Evolutionary conservation across 1,139 yeast genomes (phyloP).

Genomic region (Torulaspora globosa): DNA sequence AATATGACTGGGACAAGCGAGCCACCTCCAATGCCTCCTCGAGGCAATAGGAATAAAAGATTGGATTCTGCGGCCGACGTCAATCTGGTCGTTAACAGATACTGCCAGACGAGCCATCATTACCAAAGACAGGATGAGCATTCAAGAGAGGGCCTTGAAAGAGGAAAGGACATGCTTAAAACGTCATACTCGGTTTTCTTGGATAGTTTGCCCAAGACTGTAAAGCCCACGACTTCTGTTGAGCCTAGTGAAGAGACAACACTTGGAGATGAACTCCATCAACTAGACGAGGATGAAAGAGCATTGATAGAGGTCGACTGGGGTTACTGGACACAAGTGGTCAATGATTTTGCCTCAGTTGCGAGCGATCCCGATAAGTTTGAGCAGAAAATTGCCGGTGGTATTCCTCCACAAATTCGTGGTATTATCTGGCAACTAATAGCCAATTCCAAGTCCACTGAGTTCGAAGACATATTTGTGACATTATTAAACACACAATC

Average conservation of each 20-base stretch:
- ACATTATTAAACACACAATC: slow-evolving; percentile 51
- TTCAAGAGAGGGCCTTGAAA: slow-evolving; percentile 48
- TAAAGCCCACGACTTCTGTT: slow-evolving; percentile 8
- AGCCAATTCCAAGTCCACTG: slow-evolving; percentile 70
- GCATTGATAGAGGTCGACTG: slow-evolving; percentile 57
- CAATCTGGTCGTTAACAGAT: slow-evolving; percentile 43
- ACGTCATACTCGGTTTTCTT: slow-evolving; percentile 49
- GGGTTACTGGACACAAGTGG: slow-evolving; percentile 85
- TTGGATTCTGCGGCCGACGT: slow-evolving; percentile 37
- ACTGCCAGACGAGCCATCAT: slow-evolving; percentile 39
- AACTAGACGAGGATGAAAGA: slow-evolving; percentile 21
- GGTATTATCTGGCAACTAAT: slow-evolving; percentile 92
- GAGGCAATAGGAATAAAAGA: slow-evolving; percentile 17
- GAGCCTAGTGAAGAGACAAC: slow-evolving; percentile 26
- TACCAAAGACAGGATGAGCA: slow-evolving; percentile 35
- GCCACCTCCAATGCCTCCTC: slow-evolving; percentile 17
- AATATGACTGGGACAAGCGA: slow-evolving; percentile 19
- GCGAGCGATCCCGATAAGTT: slow-evolving; percentile 59
- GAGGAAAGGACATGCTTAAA: slow-evolving; percentile 60
- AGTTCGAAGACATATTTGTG: slow-evolving; percentile 63
- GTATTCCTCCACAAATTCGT: slow-evolving; percentile 80
- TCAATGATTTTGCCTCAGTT: slow-evolving; percentile 65
- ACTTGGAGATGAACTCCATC: slow-evolving; percentile 25
- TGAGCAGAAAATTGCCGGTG: slow-evolving; percentile 58
- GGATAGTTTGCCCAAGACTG: slow-evolving; percentile 14